A percentile compares a stretch with the other conserved stretches of the same genome.
Evolutionary conservation across 2,329 filamentous ascomycete genomes (phyloP).

Genomic region (Westerdykella aurantiaca): DNA sequence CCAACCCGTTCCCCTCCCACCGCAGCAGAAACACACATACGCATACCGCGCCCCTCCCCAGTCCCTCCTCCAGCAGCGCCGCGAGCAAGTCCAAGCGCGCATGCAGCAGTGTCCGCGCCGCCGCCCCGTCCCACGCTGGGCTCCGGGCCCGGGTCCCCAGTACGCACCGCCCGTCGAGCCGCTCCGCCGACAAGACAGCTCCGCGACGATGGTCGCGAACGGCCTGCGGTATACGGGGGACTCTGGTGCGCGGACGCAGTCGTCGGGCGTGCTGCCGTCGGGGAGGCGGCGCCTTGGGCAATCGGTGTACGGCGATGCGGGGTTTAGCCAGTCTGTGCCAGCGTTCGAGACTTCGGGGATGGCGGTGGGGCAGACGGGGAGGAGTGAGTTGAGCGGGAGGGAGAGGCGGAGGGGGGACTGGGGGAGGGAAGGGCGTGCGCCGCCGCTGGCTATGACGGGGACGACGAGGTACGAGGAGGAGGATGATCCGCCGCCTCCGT

Average conservation of each 20-base stretch:
- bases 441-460: conserved; percentile 4
- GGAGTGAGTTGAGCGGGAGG: no score
- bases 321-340: conserved; percentile 25
- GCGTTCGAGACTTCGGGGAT: conserved; percentile 20
- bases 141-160: conserved; percentile 14
- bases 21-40: conserved; percentile 24
- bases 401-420: no score
- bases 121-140: conserved; percentile 20
- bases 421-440: not conserved
- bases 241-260: conserved; percentile 8
- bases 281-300: no score
- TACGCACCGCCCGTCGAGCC: conserved; percentile 17
- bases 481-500: conserved; percentile 18
- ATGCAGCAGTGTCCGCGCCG: conserved; percentile 24
- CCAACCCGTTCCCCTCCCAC: conserved; percentile 5
- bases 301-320: no score
- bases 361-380: conserved; percentile 3
- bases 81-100: conserved; percentile 10
- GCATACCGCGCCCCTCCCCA: conserved; percentile 2
- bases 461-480: conserved; percentile 11
- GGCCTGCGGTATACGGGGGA: conserved; percentile 14
- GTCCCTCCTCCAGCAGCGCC: conserved; percentile 9
- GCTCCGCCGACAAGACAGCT: conserved; percentile 28
- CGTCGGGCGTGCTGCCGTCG: no score
- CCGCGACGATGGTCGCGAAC: conserved; percentile 33